A percentile compares a stretch with the other conserved stretches of the same genome.
Evolutionary conservation across 2,329 filamentous ascomycete genomes (phyloP).

Genomic region (Fusarium clavum): DNA sequence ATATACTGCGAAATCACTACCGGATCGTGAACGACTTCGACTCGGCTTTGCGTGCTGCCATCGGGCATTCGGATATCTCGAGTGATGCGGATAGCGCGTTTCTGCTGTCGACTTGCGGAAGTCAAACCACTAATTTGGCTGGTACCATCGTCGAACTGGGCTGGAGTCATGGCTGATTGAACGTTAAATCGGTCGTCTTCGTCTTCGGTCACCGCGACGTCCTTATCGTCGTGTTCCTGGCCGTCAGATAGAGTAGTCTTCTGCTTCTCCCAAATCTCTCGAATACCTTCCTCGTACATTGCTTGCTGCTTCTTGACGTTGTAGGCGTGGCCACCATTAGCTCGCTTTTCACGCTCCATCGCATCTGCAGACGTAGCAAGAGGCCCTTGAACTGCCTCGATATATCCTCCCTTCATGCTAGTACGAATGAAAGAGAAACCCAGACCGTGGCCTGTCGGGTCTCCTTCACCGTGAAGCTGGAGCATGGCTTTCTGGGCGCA

Average conservation of each 20-base stretch:
- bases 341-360: slow-evolving; percentile 86
- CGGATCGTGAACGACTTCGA: slow-evolving; percentile 80
- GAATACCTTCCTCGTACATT: slow-evolving; percentile 91
- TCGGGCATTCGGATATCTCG: slow-evolving; percentile 65
- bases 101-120: slow-evolving; percentile 71
- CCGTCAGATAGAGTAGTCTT: slow-evolving; percentile 79
- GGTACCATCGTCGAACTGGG: slow-evolving; percentile 78
- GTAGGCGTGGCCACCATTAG: slow-evolving; percentile 94
- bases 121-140: slow-evolving; percentile 81
- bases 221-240: slow-evolving; percentile 73
- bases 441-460: slow-evolving; percentile 91
- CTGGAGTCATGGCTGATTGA: slow-evolving; percentile 76
- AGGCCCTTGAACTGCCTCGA: slow-evolving; percentile 80
- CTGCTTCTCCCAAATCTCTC: slow-evolving; percentile 92
- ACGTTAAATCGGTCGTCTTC: slow-evolving; percentile 77
- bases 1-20: slow-evolving; percentile 91
- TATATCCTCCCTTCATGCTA: slow-evolving; percentile 96
- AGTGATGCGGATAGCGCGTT: slow-evolving; percentile 78
- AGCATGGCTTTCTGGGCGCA: slow-evolving; percentile 97
- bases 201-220: slow-evolving; percentile 68
- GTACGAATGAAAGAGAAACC: slow-evolving; percentile 98
- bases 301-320: slow-evolving; percentile 95
- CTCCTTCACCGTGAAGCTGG: slow-evolving; percentile 91
- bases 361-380: slow-evolving; percentile 80
- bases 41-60: slow-evolving; percentile 69